Conservation (phyloP, 208 protist genomes). For the Acanthamoeba lenticulata region DNA sequence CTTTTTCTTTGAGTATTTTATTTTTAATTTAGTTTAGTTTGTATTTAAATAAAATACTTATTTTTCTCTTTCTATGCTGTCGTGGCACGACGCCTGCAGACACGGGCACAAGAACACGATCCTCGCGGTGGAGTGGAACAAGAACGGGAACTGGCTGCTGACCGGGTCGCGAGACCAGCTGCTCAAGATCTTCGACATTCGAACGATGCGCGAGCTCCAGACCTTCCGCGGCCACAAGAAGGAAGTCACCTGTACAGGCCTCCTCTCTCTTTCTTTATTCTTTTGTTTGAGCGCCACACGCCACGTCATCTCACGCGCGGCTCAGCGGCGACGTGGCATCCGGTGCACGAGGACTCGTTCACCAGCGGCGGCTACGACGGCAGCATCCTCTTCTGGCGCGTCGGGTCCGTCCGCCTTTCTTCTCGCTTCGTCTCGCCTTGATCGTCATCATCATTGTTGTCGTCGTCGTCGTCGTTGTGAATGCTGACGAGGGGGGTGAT, state of each 20-base stretch:
- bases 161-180: constrained; percentile 84
- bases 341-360: constrained; percentile 89
- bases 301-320: background rate
- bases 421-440: background rate
- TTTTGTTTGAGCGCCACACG: background rate
- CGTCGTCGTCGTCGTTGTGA: too few species aligned
- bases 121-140: constrained; percentile 84
- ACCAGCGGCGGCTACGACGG: constrained; percentile 88
- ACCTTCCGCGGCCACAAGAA: constrained; percentile 88
- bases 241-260: constrained; percentile 84
- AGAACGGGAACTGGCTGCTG: constrained; percentile 90
- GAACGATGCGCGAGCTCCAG: constrained; percentile 86
- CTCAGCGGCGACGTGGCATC: constrained; percentile 88
- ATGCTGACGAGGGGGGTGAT: too few species aligned
- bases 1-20: background rate
- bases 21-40: background rate
- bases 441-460: too few species aligned
- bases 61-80: background rate
- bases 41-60: too few species aligned
- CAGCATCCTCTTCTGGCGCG: constrained; percentile 89
- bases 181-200: constrained; percentile 90
- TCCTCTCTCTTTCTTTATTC: background rate
- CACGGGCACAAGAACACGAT: constrained; percentile 88
- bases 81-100: background rate
- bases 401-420: constrained; percentile 71